phyloP scores from a whole-genome alignment of 164 flowering plant species.

The Annona squamosa region DNA sequence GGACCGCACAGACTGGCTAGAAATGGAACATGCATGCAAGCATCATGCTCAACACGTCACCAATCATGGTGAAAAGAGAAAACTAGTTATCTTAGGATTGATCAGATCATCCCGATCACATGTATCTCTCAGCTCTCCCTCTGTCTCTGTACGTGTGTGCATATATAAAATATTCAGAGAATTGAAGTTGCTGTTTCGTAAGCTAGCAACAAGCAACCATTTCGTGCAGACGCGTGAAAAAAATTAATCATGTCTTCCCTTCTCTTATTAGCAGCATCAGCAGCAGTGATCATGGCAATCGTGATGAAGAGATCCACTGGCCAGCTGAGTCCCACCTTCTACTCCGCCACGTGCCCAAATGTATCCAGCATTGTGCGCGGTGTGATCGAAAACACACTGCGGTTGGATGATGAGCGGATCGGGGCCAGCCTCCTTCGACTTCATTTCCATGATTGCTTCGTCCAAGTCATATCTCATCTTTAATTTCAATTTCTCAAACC shows the following conservation, averaged over 20 bases:
- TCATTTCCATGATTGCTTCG: constrained; percentile 76
- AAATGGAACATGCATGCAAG: too few relatives aligned
- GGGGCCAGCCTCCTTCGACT: constrained; percentile 51
- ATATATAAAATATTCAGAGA: too few relatives aligned
- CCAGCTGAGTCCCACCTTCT: constrained; percentile 40
- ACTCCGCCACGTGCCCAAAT: constrained; percentile 43
- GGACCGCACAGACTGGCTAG: too few relatives aligned
- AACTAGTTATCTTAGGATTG: too few relatives aligned
- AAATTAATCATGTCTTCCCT: constrained; percentile 9
- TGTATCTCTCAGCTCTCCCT: too few relatives aligned
- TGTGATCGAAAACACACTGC: constrained; percentile 28
- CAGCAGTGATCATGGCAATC: not conserved
- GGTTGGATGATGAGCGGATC: constrained; percentile 20
- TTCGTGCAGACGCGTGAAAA: not conserved
- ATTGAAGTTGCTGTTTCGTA: not conserved
- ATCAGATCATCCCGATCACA: too few relatives aligned
- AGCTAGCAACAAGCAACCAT: not conserved
- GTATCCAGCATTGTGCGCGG: constrained; percentile 28
- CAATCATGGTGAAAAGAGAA: too few relatives aligned
- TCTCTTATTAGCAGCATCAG: not conserved
- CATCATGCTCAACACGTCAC: too few relatives aligned
- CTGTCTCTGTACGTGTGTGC: too few relatives aligned
- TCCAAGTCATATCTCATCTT: constrained; percentile 25
- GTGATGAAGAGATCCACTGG: constrained; percentile 16
- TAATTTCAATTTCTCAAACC: not conserved